Percentiles rank a stretch among this genome's conserved stretches.
Evolutionary conservation across 202 grass and related monocot species (phyloP).

Genomic region (Zizania palustris): DNA sequence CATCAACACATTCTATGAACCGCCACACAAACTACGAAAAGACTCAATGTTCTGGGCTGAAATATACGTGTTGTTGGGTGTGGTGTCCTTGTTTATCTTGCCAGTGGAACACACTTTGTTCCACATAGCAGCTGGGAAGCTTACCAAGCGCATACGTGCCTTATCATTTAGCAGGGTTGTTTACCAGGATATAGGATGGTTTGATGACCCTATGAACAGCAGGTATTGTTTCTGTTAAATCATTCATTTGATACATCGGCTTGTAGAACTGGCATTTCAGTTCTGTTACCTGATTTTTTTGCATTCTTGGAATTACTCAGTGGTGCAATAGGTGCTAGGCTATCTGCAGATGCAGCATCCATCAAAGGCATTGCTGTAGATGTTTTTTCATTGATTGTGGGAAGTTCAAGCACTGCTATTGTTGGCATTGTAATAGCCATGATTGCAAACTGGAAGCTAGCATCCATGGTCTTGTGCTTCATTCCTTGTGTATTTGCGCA

Average conservation of each 20-base stretch:
- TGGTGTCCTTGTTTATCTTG: conserved; percentile 48
- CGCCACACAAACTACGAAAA: conserved; percentile 49
- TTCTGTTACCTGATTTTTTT: background rate
- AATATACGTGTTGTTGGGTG: conserved; percentile 62
- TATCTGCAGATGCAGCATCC: conserved; percentile 66
- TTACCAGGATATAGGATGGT: conserved; percentile 89
- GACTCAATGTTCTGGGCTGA: conserved; percentile 69
- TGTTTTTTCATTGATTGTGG: conserved; percentile 57
- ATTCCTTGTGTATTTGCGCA: conserved; percentile 64
- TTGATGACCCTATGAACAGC: conserved; percentile 72
- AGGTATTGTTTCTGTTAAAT: conserved; percentile 51
- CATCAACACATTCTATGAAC: conserved; percentile 71
- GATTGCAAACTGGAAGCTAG: conserved; percentile 72
- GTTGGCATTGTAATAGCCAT: conserved; percentile 67
- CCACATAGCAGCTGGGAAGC: conserved; percentile 71
- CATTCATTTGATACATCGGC: conserved; percentile 18
- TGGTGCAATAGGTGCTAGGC: conserved; percentile 68
- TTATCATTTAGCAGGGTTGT: conserved; percentile 64
- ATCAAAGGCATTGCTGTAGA: conserved; percentile 66
- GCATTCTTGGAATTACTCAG: conserved; percentile 42
- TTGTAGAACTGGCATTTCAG: background rate
- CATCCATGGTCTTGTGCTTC: conserved; percentile 58
- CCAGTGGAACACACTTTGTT: conserved; percentile 63
- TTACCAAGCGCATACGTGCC: conserved; percentile 63
- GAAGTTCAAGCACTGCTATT: conserved; percentile 58